Percentiles rank a stretch among this genome's conserved stretches.
phyloP scores from a whole-genome alignment of 352 stramenopile genomes.

The Globisporangium ultimum region DNA sequence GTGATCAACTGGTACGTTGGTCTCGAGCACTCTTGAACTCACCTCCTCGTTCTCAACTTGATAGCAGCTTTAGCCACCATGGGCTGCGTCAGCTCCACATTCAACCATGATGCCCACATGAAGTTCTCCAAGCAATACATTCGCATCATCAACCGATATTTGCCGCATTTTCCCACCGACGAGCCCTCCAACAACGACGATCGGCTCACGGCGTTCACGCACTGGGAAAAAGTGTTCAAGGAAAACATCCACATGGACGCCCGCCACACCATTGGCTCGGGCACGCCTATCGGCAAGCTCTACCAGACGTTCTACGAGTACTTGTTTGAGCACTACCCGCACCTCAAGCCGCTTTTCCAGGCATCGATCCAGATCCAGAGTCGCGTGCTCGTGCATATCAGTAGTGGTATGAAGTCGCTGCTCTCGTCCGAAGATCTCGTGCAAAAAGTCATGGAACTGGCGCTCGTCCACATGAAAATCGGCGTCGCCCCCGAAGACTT shows the following conservation, averaged over 20 bases:
- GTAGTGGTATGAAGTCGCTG: conserved; percentile 57
- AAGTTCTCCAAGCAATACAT: conserved; percentile 70
- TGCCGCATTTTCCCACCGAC: conserved; percentile 54
- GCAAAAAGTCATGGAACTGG: conserved; percentile 52
- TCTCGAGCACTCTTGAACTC: neutral
- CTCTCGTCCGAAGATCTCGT: conserved; percentile 52
- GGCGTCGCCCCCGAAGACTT: conserved; percentile 66
- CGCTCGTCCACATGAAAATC: conserved; percentile 64
- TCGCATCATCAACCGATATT: conserved; percentile 56
- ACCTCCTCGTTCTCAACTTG: neutral
- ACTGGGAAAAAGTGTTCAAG: conserved; percentile 67
- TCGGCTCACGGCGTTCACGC: conserved; percentile 43
- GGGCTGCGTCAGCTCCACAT: conserved; percentile 28
- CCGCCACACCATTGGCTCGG: conserved; percentile 34
- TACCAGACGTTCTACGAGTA: conserved; percentile 71
- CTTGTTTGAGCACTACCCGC: conserved; percentile 50
- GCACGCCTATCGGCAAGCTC: conserved; percentile 45
- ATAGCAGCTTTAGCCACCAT: conserved; percentile 13
- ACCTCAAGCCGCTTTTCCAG: conserved; percentile 66
- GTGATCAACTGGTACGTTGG: too few relatives aligned
- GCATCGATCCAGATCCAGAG: conserved; percentile 55
- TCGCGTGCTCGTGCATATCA: conserved; percentile 64
- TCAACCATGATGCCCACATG: conserved; percentile 9
- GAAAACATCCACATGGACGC: conserved; percentile 64
- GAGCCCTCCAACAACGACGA: conserved; percentile 50